phyloP scores from a whole-genome alignment of 1,284 basidiomycete genomes.

The Mycena citricolor region DNA sequence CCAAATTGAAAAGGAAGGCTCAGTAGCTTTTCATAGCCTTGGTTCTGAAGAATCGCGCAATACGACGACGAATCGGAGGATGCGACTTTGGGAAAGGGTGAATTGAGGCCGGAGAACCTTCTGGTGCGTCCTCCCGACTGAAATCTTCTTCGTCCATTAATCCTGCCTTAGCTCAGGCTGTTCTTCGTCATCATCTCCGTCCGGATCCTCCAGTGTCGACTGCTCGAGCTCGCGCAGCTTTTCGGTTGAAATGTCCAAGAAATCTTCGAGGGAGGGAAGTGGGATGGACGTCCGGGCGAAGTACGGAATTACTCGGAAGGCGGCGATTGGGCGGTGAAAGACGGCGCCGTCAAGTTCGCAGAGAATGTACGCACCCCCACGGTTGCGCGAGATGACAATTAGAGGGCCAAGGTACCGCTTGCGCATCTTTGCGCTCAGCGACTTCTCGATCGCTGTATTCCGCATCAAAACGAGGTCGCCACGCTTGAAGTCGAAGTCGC shows the following conservation, averaged over 20 bases:
- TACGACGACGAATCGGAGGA: too few species aligned
- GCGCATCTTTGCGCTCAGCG: conserved; percentile 20
- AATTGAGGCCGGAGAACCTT: too few species aligned
- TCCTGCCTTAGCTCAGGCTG: too few species aligned
- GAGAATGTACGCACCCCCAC: conserved; percentile 3
- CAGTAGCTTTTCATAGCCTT: too few species aligned
- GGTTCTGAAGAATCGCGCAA: too few species aligned
- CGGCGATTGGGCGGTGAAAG: conserved; percentile 1
- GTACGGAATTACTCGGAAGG: conserved; percentile 3
- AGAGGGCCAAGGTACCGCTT: conserved; percentile 27
- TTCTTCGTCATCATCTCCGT: conserved; percentile 21
- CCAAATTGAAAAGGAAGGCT: too few species aligned
- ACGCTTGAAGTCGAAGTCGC: conserved; percentile 22
- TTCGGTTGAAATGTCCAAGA: conserved; percentile 3
- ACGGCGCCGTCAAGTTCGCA: not conserved
- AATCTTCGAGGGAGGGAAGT: not conserved
- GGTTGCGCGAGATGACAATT: conserved; percentile 3
- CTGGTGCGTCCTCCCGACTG: too few species aligned
- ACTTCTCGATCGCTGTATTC: conserved; percentile 22
- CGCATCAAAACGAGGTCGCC: conserved; percentile 23
- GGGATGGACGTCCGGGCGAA: not conserved
- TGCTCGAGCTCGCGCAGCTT: conserved; percentile 1
- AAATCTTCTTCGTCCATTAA: too few species aligned
- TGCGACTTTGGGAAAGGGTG: too few species aligned
- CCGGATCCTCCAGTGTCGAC: conserved; percentile 16